phyloP scores from a whole-genome alignment of 805 yeast species.

The Monosporozyma servazzii region DNA sequence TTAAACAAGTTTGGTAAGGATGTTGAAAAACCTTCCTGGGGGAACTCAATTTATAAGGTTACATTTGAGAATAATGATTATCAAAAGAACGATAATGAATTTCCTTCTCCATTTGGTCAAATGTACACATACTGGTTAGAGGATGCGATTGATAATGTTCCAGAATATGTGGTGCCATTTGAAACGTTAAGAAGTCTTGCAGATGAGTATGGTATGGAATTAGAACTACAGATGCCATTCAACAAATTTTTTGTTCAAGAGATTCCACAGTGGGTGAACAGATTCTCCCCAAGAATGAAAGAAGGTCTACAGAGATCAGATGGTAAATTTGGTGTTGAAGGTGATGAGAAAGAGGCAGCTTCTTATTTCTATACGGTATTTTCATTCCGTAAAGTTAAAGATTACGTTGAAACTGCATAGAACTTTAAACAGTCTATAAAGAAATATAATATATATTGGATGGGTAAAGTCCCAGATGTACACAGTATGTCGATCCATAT shows the following conservation, averaged over 20 bases:
- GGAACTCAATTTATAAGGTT: constrained; percentile 75
- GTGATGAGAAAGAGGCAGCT: constrained; percentile 82
- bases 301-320: constrained; percentile 67
- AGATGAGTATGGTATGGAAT: constrained; percentile 67
- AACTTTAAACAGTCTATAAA: background rate
- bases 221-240: constrained; percentile 68
- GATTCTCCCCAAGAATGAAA: constrained; percentile 49
- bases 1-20: constrained; percentile 40
- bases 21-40: constrained; percentile 58
- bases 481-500: constrained; percentile 12
- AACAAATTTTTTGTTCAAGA: constrained; percentile 74
- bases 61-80: constrained; percentile 64
- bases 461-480: background rate
- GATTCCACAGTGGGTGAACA: constrained; percentile 54
- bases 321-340: constrained; percentile 80
- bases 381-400: constrained; percentile 59
- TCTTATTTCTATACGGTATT: constrained; percentile 78
- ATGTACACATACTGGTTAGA: constrained; percentile 69
- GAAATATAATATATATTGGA: background rate
- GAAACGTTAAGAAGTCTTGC: constrained; percentile 78
- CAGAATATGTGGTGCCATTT: constrained; percentile 94
- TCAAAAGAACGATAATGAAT: constrained; percentile 59
- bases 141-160: constrained; percentile 94
- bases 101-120: constrained; percentile 73
- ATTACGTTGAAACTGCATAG: constrained; percentile 6